Percentiles rank a stretch among this genome's conserved stretches.
phyloP scores from a whole-genome alignment of 768 basidiomycete genomes.

The Hericium coralloides region DNA sequence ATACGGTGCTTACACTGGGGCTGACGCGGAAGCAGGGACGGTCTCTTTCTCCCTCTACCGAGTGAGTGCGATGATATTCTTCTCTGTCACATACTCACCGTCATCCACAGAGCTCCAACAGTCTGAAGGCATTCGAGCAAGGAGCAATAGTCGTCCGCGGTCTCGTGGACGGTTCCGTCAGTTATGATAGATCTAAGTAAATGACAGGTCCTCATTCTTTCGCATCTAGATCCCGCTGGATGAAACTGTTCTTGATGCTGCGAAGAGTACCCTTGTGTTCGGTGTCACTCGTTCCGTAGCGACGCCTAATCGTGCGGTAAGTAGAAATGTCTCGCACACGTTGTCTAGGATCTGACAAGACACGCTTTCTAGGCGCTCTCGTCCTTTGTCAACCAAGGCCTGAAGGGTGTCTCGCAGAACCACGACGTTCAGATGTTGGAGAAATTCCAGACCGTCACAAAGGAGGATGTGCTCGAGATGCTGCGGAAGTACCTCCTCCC shows the following conservation, averaged over 20 bases:
- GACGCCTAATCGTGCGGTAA: constrained; percentile 80
- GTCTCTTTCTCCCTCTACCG: constrained; percentile 73
- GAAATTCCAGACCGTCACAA: constrained; percentile 71
- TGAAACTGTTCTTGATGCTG: constrained; percentile 75
- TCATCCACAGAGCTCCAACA: constrained; percentile 60
- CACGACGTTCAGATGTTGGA: constrained; percentile 70
- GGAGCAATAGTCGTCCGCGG: constrained; percentile 70
- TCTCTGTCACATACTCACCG: neutral
- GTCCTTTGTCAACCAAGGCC: constrained; percentile 84
- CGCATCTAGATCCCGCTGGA: constrained; percentile 63
- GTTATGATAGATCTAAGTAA: constrained; percentile 14
- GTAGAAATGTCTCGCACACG: constrained; percentile 14
- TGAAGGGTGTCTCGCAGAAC: constrained; percentile 75
- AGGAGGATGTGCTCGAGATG: constrained; percentile 61
- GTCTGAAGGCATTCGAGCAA: constrained; percentile 71
- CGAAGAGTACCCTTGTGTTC: constrained; percentile 88
- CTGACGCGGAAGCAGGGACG: constrained; percentile 73
- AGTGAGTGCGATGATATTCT: constrained; percentile 30
- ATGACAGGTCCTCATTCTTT: constrained; percentile 3
- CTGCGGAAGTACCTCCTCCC: constrained; percentile 75
- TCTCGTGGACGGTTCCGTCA: constrained; percentile 75
- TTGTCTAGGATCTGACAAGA: neutral
- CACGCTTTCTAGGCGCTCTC: constrained; percentile 47
- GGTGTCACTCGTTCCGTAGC: constrained; percentile 72
- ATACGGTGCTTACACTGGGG: constrained; percentile 73